Base-by-base conservation (phyloP, 108 stramenopile genomes). In the Pseudonitzschia delicatissima region DNA sequence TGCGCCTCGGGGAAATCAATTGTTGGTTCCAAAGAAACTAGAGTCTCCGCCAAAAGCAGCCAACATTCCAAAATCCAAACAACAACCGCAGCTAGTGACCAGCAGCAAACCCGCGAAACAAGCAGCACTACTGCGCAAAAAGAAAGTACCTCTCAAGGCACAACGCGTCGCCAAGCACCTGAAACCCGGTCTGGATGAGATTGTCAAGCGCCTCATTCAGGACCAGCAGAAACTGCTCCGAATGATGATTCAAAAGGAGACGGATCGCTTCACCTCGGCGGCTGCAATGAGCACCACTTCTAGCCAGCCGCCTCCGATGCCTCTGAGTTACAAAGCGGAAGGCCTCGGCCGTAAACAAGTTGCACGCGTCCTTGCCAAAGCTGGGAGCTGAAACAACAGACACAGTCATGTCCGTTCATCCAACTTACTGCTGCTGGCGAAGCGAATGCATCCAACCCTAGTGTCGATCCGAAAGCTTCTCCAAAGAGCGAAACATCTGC, bases 231-330 rank as follows among this genome's bases (percentile, higher is more conserved):
- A 35, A 13, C 27, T 77, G 8, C 59, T 77, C 32, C 48, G 67
- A 62, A 37, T 12, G 11, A 67, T 77, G 71, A 77, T 77, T 35
- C 64, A 48, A 48, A 62, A 61, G 18, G 60, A 71, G 20, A 62
- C 72, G 26, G 55, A 48, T 20, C 62, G 40, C 23, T 53, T 45
- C 57, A 68, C 53, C 37, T 32, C 32, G 31, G 32, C 32, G 51
- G 28, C 23, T 9, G 36, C 79, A 87, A 69, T 76, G 88, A 55
- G 85, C 88, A 35, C n/a, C 80, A 90, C 1, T 87, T 85, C 64
- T 77, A 88, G 47, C 88, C 91, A 65, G 81, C 87, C 52, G 80
- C 61, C 18, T 26, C 47, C 47, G 21, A 21, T 48, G 47, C 47
- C 47, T 6, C 47, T 48, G 21, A 23, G 21, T 7, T 48, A 23